Percentiles rank a stretch among this genome's conserved stretches.
Evolutionary conservation across 2,329 filamentous ascomycete genomes (phyloP).

Genomic region (Fusarium mangiferae): DNA sequence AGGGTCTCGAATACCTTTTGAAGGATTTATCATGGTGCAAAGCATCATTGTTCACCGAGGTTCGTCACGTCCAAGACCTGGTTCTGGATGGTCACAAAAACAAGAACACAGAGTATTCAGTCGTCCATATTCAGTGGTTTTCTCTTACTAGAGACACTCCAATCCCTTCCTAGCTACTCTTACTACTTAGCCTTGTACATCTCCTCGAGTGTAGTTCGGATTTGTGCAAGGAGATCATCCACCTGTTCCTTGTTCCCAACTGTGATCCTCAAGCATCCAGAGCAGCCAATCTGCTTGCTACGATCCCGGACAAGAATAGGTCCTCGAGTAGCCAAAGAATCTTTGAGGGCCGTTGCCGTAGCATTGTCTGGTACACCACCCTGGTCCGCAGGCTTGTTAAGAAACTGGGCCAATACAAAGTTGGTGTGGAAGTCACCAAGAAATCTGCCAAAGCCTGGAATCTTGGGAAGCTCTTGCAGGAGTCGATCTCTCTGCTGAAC

Average conservation of each 20-base stretch:
- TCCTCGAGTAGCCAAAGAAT: neutral
- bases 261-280: neutral
- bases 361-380: neutral
- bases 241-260: neutral
- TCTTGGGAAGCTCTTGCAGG: neutral
- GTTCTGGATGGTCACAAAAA: neutral
- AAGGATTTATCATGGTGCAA: neutral
- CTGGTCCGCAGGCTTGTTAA: neutral
- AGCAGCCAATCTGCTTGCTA: neutral
- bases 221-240: neutral
- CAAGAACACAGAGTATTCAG: accelerated
- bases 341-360: neutral
- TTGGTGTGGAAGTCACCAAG: neutral
- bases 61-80: neutral
- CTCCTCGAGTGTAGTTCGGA: neutral
- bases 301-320: neutral
- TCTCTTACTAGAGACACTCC: accelerated
- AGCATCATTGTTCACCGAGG: neutral
- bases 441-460: neutral
- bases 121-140: neutral
- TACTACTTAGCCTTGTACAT: neutral
- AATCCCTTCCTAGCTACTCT: neutral
- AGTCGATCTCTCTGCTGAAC: neutral
- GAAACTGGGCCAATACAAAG: neutral
- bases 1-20: accelerated